Base-by-base conservation (phyloP, 2,329 filamentous ascomycete genomes). In the Berkeleyomyces rouxiae region DNA sequence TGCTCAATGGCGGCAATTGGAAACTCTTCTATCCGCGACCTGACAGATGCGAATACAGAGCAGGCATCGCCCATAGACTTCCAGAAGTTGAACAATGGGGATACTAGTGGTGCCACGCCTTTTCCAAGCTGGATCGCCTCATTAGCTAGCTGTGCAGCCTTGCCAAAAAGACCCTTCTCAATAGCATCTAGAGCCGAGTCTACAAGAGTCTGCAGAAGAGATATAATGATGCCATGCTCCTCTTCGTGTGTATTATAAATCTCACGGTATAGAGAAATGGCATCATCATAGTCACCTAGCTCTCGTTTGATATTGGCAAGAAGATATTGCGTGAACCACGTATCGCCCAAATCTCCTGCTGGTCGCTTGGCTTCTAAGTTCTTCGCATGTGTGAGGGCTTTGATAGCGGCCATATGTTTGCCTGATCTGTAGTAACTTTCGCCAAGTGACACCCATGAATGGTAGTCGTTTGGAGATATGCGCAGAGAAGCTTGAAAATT, bases 301-400 rank as follows among this genome's bases (percentile, higher is more conserved):
- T 97, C 92, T 61, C 91, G 84, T 72, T 90, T 90, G 62, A 99
- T 88, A 69, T 99, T 97, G 47, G 90, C 91, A 65, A 97, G 82
- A 86, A 99, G 95, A 72, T 96, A 96, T 70, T 89, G 89, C 6
- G 91, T 91, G 71, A 96, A 99, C 93, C 93, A 99, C 7, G 82
- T 87, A 67, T 95, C 87, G 0, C 81, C 83, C 1, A 73, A 70
- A 0, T 70, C 58, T 4, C 61, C 64, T 42, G 82, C 77, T 55
- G 80, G 72, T 69, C 79, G 70, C 72, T 70, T 67, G 0, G 80
- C 72, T 66, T 92, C 88, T 3, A 96, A 78, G 61, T 81, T 82
- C 70, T 92, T 85, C 0, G 92, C 93, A 69, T 95, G 87, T 42
- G 88, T 78, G 67, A 97, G 93, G 0, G 93, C 90, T 70, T 93